These are phyloP conservation scores for Talaromyces liani DNA, from an alignment of 495 filamentous ascomycete species.

Conservation along the genomic window DNA sequence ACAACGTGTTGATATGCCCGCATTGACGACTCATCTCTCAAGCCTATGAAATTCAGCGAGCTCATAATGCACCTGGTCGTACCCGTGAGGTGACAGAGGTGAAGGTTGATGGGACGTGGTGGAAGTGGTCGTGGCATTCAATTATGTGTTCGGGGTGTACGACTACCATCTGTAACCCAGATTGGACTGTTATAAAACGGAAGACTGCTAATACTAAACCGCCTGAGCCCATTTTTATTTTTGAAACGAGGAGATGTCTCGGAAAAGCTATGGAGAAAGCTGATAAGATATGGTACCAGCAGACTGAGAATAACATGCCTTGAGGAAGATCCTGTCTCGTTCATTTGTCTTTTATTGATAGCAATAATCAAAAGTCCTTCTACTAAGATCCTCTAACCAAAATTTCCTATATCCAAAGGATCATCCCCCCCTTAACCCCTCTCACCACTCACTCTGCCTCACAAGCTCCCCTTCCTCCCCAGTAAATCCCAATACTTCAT, in stretches of 20 bases:
- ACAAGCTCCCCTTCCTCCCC: not conserved
- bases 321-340: not conserved
- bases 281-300: not conserved
- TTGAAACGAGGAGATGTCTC: not conserved
- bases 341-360: not conserved
- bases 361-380: not conserved
- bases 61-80: not conserved
- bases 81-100: not conserved
- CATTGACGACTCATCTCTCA: not conserved
- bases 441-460: not conserved
- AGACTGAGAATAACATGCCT: not conserved
- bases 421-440: not conserved
- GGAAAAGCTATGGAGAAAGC: not conserved
- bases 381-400: not conserved
- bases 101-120: not conserved
- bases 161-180: not conserved
- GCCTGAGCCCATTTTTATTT: not conserved
- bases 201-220: not conserved
- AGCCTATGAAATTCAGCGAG: not conserved
- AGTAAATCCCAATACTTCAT: not conserved
- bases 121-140: not conserved
- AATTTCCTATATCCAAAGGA: not conserved
- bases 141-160: not conserved
- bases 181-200: not conserved
- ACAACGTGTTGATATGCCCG: not conserved